Evolutionary conservation across 805 yeast species (phyloP).

Genomic region (Komagataella kurtzmanii): DNA sequence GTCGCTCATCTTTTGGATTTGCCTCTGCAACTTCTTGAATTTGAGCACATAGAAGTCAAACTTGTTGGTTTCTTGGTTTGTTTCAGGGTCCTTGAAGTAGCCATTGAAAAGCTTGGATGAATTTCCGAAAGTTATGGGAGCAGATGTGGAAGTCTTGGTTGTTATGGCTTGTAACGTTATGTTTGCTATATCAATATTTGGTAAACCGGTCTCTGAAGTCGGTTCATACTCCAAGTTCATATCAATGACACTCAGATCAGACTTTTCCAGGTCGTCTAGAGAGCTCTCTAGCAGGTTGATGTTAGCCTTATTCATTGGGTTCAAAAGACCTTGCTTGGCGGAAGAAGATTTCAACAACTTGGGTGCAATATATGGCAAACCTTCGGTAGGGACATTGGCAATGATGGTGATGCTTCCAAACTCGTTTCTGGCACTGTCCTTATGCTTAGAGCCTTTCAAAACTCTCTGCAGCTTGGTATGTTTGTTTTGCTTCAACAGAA

Average conservation of each 20-base stretch:
- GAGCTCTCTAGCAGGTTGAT: slow-evolving; percentile 2
- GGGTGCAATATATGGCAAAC: slow-evolving; percentile 6
- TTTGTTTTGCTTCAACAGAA: background rate
- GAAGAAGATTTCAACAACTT: slow-evolving; percentile 1
- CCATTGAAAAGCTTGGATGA: background rate
- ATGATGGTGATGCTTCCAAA: slow-evolving; percentile 1
- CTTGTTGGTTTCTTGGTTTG: background rate
- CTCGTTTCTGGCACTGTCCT: background rate
- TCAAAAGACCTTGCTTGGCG: background rate
- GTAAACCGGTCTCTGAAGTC: background rate
- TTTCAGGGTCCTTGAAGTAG: background rate
- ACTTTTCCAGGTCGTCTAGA: slow-evolving; percentile 3
- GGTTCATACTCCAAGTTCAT: slow-evolving; percentile 3
- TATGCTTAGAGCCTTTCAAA: background rate
- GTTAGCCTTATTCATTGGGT: slow-evolving; percentile 2
- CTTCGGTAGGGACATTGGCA: slow-evolving; percentile 4
- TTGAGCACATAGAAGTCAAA: background rate
- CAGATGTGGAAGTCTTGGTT: background rate
- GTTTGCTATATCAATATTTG: background rate
- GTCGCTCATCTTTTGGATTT: background rate
- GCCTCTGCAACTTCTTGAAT: background rate
- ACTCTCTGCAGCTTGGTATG: background rate
- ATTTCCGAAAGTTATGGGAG: background rate
- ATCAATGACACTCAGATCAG: slow-evolving; percentile 1
- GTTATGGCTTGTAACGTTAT: background rate